A percentile compares a stretch with the other conserved stretches of the same genome.
These are phyloP conservation scores for Penicillium salamii DNA, from an alignment of 495 filamentous ascomycete genomes.

Conservation along the genomic window DNA sequence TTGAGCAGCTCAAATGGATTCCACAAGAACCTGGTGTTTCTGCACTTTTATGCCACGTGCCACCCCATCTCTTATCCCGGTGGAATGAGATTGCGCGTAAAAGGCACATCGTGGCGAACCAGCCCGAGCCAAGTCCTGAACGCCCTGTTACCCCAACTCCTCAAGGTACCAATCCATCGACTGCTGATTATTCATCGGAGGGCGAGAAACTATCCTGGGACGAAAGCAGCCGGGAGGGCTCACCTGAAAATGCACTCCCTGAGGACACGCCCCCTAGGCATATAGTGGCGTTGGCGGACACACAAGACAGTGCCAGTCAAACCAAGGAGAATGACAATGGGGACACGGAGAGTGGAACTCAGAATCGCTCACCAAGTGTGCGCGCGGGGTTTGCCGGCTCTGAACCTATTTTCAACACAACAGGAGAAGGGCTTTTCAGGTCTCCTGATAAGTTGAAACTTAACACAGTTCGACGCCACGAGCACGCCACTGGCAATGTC, in stretches of 20 bases:
- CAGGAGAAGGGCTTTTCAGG: background rate
- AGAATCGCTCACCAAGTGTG: background rate
- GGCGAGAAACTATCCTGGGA: background rate
- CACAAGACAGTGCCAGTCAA: background rate
- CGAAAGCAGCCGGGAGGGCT: background rate
- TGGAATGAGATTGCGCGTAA: conserved; percentile 41
- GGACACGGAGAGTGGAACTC: background rate
- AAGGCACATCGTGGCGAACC: conserved; percentile 6
- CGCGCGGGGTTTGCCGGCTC: background rate
- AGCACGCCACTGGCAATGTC: background rate
- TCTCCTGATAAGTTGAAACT: background rate
- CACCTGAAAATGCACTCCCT: background rate
- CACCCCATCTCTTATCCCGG: conserved; percentile 27
- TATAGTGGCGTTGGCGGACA: background rate
- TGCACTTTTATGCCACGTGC: conserved; percentile 32
- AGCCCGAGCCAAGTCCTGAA: background rate
- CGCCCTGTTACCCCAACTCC: background rate
- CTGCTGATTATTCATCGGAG: background rate
- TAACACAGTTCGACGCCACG: background rate
- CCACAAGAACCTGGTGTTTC: conserved; percentile 28
- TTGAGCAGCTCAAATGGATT: conserved; percentile 50
- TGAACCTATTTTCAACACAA: background rate
- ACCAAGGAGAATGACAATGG: background rate
- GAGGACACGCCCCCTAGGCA: background rate
- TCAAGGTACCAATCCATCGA: conserved; percentile 7